Percentiles rank a stretch among this genome's conserved stretches.
Evolutionary conservation across 164 flowering plant genomes (phyloP).

Genomic region (Vitis riparia): DNA sequence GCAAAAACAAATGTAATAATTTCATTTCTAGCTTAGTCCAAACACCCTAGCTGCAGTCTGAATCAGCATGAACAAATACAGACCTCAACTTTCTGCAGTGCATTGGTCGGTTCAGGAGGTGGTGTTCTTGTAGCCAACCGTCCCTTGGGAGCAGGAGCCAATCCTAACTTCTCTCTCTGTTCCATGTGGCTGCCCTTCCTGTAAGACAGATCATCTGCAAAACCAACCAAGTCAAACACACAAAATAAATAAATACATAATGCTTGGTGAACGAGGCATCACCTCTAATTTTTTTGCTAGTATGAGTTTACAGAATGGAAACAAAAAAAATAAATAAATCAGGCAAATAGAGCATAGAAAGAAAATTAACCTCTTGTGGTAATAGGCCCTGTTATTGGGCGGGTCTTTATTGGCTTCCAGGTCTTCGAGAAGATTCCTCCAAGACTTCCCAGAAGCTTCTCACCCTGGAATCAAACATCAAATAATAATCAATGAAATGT

Average conservation of each 20-base stretch:
- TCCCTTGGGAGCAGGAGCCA: conserved; percentile 32
- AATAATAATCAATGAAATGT: not conserved
- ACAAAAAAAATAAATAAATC: not conserved
- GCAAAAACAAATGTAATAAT: not conserved
- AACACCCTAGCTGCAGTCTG: not conserved
- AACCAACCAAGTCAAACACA: conserved; percentile 5
- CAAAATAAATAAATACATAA: not conserved
- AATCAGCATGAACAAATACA: not conserved
- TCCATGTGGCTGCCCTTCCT: conserved; percentile 37
- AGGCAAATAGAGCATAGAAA: not conserved
- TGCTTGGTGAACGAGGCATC: not conserved
- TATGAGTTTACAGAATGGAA: too few relatives aligned
- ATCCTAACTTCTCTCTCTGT: conserved; percentile 54
- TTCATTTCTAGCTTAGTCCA: not conserved
- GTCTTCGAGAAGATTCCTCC: conserved; percentile 68
- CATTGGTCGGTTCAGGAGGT: conserved; percentile 44
- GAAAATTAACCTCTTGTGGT: conserved; percentile 35
- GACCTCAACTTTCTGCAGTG: conserved; percentile 62
- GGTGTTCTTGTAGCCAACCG: conserved; percentile 30
- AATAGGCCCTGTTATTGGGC: conserved; percentile 45
- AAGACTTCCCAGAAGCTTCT: conserved; percentile 60
- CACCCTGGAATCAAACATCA: conserved; percentile 45
- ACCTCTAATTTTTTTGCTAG: too few relatives aligned
- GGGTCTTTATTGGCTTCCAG: conserved; percentile 66
- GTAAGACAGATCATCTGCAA: conserved; percentile 32